Evolutionary conservation across 257 asterid genomes (phyloP).

Genomic region (Dorcoceras hygrometricum): DNA sequence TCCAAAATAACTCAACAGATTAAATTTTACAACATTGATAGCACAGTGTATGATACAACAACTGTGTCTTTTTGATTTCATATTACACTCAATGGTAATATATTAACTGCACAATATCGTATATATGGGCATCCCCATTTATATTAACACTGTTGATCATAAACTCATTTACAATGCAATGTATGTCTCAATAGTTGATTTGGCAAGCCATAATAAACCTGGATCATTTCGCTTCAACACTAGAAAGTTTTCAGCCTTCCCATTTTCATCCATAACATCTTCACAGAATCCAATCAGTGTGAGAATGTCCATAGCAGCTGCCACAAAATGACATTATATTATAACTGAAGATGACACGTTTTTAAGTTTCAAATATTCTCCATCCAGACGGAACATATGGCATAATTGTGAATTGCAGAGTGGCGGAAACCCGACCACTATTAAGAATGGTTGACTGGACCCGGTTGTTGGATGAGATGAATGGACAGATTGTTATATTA

Average conservation of each 20-base stretch:
- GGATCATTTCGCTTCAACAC: constrained; percentile 78
- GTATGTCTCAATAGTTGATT: constrained; percentile 57
- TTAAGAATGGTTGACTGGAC: not conserved
- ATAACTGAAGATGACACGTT: too few relatives aligned
- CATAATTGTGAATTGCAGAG: not conserved
- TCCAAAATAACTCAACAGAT: not conserved
- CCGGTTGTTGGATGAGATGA: not conserved
- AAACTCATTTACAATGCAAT: constrained; percentile 23
- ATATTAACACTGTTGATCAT: not conserved
- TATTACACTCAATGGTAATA: not conserved
- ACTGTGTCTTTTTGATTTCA: not conserved
- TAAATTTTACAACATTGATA: not conserved
- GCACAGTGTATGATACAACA: not conserved
- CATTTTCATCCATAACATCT: constrained; percentile 41
- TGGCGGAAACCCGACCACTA: not conserved
- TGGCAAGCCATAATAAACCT: constrained; percentile 87
- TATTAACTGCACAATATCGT: not conserved
- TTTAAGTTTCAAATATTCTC: not conserved
- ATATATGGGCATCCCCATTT: not conserved
- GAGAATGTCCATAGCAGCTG: constrained; percentile 80
- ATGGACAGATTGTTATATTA: not conserved
- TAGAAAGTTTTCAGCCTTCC: constrained; percentile 51
- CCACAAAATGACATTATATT: constrained; percentile 15
- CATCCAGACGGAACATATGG: not conserved
- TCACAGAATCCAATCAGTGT: constrained; percentile 66